Evolutionary conservation across 1,139 yeast genomes (phyloP).

Genomic region (Lodderomyces theae): DNA sequence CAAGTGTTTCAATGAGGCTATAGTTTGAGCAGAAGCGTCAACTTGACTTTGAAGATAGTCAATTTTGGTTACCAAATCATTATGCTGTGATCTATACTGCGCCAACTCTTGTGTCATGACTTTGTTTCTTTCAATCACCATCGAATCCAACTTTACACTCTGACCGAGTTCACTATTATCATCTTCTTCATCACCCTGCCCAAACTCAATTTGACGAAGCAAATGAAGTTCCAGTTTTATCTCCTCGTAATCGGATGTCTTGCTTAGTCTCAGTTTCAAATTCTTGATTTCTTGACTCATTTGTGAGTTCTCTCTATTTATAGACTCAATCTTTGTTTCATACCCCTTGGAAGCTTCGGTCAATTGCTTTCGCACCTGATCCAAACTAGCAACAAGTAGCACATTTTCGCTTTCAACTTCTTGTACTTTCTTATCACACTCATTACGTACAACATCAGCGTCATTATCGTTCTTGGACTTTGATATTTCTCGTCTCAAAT

Average conservation of each 20-base stretch:
- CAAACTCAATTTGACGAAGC: constrained; percentile 74
- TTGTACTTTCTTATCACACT: constrained; percentile 40
- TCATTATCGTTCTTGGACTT: constrained; percentile 46
- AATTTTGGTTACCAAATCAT: constrained; percentile 35
- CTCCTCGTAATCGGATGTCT: constrained; percentile 68
- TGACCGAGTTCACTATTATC: constrained; percentile 16
- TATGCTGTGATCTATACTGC: constrained; percentile 52
- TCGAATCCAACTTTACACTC: constrained; percentile 33
- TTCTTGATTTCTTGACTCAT: constrained; percentile 49
- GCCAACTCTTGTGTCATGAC: constrained; percentile 61
- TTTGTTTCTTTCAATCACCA: constrained; percentile 59
- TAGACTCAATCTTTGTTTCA: constrained; percentile 29
- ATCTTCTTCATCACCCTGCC: constrained; percentile 35
- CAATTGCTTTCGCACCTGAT: constrained; percentile 42
- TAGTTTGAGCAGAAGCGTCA: constrained; percentile 30
- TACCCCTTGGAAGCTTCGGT: constrained; percentile 34
- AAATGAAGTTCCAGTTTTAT: constrained; percentile 71
- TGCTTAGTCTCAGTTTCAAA: constrained; percentile 45
- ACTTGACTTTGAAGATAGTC: constrained; percentile 40
- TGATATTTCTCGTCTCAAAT: constrained; percentile 64
- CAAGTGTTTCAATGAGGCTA: constrained; percentile 35
- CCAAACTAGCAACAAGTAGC: constrained; percentile 59
- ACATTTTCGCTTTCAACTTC: constrained; percentile 70
- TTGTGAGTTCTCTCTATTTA: constrained; percentile 47
- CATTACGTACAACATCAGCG: constrained; percentile 30